A percentile compares a stretch with the other conserved stretches of the same genome.
These are phyloP conservation scores for Pouteria glomerata DNA, from an alignment of 148 eudicot genomes.

Conservation along the genomic window DNA sequence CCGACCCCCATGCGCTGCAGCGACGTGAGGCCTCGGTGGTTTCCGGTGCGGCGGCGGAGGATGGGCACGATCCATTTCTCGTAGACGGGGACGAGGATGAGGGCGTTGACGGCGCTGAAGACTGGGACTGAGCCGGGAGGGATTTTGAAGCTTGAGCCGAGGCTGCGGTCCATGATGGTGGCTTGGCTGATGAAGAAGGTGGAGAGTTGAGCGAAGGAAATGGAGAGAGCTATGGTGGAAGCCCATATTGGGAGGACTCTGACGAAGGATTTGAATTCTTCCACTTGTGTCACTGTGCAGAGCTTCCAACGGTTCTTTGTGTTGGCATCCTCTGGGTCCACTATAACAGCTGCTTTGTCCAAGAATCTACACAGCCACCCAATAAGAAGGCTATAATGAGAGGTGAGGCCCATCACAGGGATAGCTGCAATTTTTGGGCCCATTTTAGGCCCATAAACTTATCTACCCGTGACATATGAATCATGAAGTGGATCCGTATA, in stretches of 20 bases:
- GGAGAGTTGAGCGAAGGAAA: constrained; percentile 43
- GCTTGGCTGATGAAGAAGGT: constrained; percentile 56
- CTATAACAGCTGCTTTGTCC: constrained; percentile 53
- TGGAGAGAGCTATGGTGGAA: constrained; percentile 40
- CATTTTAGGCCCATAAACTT: too few relatives aligned
- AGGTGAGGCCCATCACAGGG: too few relatives aligned
- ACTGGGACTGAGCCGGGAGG: constrained; percentile 45
- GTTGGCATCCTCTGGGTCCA: constrained; percentile 30
- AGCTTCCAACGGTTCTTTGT: constrained; percentile 42
- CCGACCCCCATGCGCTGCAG: constrained; percentile 59
- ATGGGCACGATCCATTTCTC: constrained; percentile 37
- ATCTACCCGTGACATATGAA: too few relatives aligned
- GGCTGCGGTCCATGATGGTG: constrained; percentile 31
- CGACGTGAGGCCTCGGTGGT: constrained; percentile 43
- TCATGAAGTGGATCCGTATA: too few relatives aligned
- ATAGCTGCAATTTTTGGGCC: too few relatives aligned
- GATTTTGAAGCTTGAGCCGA: constrained; percentile 35
- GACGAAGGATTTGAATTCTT: constrained; percentile 50
- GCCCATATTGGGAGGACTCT: constrained; percentile 54
- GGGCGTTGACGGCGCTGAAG: constrained; percentile 40
- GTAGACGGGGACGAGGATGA: constrained; percentile 43
- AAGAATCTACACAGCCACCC: constrained; percentile 37
- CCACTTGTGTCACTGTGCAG: constrained; percentile 59
- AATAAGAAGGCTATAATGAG: too few relatives aligned
- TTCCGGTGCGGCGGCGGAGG: constrained; percentile 36